Percentiles rank a stretch among this genome's conserved stretches.
phyloP scores from a whole-genome alignment of 208 protist species.

The Trypanosoma caninum region DNA sequence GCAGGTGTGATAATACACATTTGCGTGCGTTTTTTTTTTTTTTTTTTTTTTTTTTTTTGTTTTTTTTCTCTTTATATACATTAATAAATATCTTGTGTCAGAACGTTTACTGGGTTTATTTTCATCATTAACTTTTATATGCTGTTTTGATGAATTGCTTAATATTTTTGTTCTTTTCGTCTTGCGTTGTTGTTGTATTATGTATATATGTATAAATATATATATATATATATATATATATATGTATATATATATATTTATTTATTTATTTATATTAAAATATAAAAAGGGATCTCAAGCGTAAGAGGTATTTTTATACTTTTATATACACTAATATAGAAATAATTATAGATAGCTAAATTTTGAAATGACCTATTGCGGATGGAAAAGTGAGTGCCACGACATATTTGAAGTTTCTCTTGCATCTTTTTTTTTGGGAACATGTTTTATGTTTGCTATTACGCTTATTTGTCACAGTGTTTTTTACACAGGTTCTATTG shows the following conservation, averaged over 20 bases:
- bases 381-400: slow-evolving; percentile 32
- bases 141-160: no score
- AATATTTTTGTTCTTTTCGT: no score
- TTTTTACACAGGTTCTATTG: slow-evolving; percentile 20
- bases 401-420: slow-evolving; percentile 46
- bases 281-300: no score
- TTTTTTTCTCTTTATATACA: slow-evolving; percentile 8
- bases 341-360: neutral
- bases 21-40: no score
- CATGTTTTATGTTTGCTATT: slow-evolving; percentile 23
- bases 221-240: neutral
- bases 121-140: no score
- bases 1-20: no score
- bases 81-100: no score
- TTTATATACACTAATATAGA: neutral
- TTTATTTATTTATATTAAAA: neutral
- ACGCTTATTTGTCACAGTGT: slow-evolving; percentile 40
- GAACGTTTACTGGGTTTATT: no score
- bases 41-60: slow-evolving; percentile 13
- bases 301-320: no score
- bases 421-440: slow-evolving; percentile 59
- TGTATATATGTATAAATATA: slow-evolving; percentile 1
- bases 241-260: slow-evolving; percentile 18
- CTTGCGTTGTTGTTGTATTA: neutral
- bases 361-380: slow-evolving; percentile 4